Percentiles rank a stretch among this genome's conserved stretches.
Evolutionary conservation across 2,329 filamentous ascomycete genomes (phyloP).

Genomic region (Cladobotryum protrusum): DNA sequence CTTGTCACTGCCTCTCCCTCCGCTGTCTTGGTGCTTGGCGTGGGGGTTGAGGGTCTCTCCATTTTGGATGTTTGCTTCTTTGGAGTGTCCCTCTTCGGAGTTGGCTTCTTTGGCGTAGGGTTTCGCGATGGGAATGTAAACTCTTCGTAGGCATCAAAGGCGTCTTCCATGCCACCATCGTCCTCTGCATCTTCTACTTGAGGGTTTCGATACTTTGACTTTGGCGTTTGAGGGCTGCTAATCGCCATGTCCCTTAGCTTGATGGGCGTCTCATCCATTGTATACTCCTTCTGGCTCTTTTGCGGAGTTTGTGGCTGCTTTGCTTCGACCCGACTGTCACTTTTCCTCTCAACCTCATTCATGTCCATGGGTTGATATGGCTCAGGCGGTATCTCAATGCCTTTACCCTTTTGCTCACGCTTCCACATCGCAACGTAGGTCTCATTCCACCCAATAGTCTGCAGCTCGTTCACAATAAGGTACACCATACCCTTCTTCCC

Average conservation of each 20-base stretch:
- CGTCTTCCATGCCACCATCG: constrained; percentile 26
- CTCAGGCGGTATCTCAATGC: background rate
- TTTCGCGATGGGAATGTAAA: constrained; percentile 23
- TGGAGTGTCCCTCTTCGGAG: background rate
- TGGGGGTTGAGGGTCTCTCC: background rate
- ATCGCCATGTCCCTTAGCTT: background rate
- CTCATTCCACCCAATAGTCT: constrained; percentile 43
- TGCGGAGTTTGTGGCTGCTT: background rate
- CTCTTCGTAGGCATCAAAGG: constrained; percentile 33
- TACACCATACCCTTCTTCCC: constrained; percentile 31
- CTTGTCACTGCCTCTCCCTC: background rate
- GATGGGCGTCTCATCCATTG: too few species aligned
- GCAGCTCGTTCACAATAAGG: constrained; percentile 39
- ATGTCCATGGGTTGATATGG: background rate
- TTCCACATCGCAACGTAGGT: constrained; percentile 25
- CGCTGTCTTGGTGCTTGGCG: constrained; percentile 2
- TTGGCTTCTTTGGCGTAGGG: constrained; percentile 6
- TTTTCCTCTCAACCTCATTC: background rate
- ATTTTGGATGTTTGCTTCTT: background rate
- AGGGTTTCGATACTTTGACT: background rate
- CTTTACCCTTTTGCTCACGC: constrained; percentile 10
- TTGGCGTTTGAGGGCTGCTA: background rate
- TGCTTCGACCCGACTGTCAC: background rate
- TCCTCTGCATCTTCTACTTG: constrained; percentile 5
- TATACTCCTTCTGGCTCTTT: too few species aligned